Evolutionary conservation across 108 stramenopile genomes (phyloP), one percentile per base, ranked within the genome.

Genomic region (Phaeodactylum tricornutum): DNA sequence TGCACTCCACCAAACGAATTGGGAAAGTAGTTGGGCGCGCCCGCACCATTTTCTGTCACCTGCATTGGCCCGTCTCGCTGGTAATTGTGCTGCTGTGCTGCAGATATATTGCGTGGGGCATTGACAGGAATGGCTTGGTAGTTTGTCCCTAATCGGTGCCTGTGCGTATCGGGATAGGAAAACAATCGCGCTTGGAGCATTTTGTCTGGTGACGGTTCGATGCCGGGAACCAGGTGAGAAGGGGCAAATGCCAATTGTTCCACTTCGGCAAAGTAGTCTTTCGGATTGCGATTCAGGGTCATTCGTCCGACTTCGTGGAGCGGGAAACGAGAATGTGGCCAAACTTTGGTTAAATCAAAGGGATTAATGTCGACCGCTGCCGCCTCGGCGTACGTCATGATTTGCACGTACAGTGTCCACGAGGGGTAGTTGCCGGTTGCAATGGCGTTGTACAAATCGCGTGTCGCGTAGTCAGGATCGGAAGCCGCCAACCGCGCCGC

Each of bases 181-280:
- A 75, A 75, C 17, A 72, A 27, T 8, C 66, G 55, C 21, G 57
- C 78, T 57, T 79, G 78, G 19, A 81, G 66, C 75, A 81, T 77
- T 53, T 75, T 77, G 62, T 81, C 79, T 20, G 79, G 79, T 16
- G 76, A 77, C n/a, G 73, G 73, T 39, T 77, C 75, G n/a, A 81
- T 72, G 9, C 79, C 79, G 7, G 79, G 79, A 25, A 81, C 47
- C 67, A 81, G 64, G 71, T 81, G 73, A 34, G 66, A 35, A 28
- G 79, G 79, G 15, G 76, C 61, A 63, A 77, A 81, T 21, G 79
- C 79, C 40, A 76, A 33, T 43, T 81, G 79, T 55, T 81, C 79
- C 31, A 81, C 68, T 71, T 81, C 68, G 3, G 75, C 76, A 50
- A 75, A 77, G 72, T 81, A 81, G 50, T 77, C 69, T 24, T 58